Evolutionary conservation across 2,329 filamentous ascomycete genomes (phyloP).

Genomic region (Fusarium fracticaudum): DNA sequence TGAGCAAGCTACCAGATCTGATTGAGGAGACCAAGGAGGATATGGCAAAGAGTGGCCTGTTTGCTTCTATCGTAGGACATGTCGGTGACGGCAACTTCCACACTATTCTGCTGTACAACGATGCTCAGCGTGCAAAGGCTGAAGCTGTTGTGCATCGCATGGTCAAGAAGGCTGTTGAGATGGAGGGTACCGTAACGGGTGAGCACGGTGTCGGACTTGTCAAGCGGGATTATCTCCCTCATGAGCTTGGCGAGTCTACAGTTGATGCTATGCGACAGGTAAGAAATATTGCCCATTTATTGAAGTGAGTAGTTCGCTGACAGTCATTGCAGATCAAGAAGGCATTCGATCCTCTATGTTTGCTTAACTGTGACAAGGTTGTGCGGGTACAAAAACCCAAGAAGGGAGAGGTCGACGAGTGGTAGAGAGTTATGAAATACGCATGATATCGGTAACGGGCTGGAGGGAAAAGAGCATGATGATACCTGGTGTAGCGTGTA

Average conservation of each 20-base stretch:
- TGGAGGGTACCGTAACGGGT: conserved; percentile 88
- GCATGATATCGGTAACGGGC: neutral
- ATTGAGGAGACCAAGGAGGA: conserved; percentile 75
- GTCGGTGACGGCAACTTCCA: conserved; percentile 86
- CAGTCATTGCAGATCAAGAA: conserved; percentile 71
- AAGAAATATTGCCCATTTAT: conserved; percentile 36
- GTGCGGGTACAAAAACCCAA: conserved; percentile 65
- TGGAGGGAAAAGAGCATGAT: neutral
- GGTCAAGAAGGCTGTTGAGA: conserved; percentile 85
- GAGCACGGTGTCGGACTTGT: conserved; percentile 87
- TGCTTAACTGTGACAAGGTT: conserved; percentile 77
- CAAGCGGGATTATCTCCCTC: conserved; percentile 83
- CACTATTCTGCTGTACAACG: conserved; percentile 68
- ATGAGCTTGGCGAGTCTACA: conserved; percentile 78
- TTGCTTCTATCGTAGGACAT: conserved; percentile 71
- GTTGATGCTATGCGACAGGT: conserved; percentile 87
- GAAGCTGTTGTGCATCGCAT: conserved; percentile 81
- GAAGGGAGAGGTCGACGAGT: conserved; percentile 55
- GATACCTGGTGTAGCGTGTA: conserved; percentile 34
- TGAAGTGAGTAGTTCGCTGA: neutral
- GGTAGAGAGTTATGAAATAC: conserved; percentile 45
- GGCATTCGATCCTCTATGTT: conserved; percentile 78
- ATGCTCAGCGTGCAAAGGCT: conserved; percentile 72
- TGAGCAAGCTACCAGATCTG: conserved; percentile 76
- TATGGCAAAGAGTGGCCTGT: conserved; percentile 54